Evolutionary conservation across 108 stramenopile species (phyloP).

Genomic region (Asterionellopsis glacialis): DNA sequence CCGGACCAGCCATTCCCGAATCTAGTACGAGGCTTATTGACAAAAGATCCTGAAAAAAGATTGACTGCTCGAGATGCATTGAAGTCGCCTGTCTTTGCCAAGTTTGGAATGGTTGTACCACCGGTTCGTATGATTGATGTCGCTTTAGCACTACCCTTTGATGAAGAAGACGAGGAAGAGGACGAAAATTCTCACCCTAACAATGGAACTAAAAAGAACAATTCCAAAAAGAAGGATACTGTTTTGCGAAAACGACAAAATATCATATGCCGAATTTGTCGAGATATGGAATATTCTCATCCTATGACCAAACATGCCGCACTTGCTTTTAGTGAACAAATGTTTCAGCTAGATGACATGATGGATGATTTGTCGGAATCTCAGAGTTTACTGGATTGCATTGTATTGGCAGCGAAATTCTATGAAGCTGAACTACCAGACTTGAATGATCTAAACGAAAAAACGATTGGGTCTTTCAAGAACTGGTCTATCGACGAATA

Average conservation of each 20-base stretch:
- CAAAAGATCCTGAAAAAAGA: slow-evolving; percentile 49
- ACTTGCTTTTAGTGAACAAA: slow-evolving; percentile 42
- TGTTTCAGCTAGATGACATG: slow-evolving; percentile 64
- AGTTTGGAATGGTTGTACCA: slow-evolving; percentile 43
- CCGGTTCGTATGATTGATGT: slow-evolving; percentile 30
- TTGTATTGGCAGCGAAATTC: slow-evolving; percentile 65
- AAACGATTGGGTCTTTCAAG: slow-evolving; percentile 22
- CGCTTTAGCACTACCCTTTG: slow-evolving; percentile 19
- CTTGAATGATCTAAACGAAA: slow-evolving; percentile 27
- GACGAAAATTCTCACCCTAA: slow-evolving; percentile 8
- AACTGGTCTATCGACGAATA: slow-evolving; percentile 56
- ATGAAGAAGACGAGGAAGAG: neutral
- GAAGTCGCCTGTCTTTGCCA: slow-evolving; percentile 54
- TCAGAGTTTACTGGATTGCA: slow-evolving; percentile 68
- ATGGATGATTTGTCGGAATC: slow-evolving; percentile 51
- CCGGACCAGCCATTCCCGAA: slow-evolving; percentile 71
- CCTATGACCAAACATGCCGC: slow-evolving; percentile 68
- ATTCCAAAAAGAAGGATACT: slow-evolving; percentile 27
- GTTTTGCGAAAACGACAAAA: slow-evolving; percentile 37
- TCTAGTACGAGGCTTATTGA: slow-evolving; percentile 59
- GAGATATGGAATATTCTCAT: slow-evolving; percentile 51
- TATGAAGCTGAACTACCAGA: slow-evolving; percentile 62
- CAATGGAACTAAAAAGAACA: slow-evolving; percentile 18
- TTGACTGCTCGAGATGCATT: slow-evolving; percentile 65
- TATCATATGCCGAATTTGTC: slow-evolving; percentile 49